Evolutionary conservation across 352 stramenopile genomes (phyloP).

Genomic region (Phytophthora cactorum): DNA sequence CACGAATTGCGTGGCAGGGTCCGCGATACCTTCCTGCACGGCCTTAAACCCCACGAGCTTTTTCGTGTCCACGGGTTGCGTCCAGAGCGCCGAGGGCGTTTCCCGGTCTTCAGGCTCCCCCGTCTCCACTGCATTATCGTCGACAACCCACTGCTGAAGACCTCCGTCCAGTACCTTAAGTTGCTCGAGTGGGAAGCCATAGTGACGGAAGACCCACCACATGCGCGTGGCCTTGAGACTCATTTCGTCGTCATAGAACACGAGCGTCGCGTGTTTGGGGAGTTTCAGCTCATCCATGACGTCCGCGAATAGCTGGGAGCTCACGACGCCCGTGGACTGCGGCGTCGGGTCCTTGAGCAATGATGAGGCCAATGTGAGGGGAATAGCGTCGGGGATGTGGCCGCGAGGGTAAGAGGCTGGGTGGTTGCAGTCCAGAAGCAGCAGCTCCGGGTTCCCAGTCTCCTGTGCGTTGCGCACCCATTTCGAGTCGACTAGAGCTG

Average conservation of each 20-base stretch:
- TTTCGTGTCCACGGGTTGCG: constrained; percentile 21
- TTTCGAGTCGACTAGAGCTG: constrained; percentile 47
- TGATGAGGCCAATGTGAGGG: constrained; percentile 51
- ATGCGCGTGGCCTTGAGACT: constrained; percentile 71
- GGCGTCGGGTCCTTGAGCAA: constrained; percentile 58
- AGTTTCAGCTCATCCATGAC: constrained; percentile 53
- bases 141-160: constrained; percentile 67
- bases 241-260: constrained; percentile 84
- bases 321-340: constrained; percentile 54
- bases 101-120: constrained; percentile 23
- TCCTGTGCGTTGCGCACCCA: constrained; percentile 40
- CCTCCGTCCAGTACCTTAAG: constrained; percentile 83
- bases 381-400: constrained; percentile 55
- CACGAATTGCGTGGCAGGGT: constrained; percentile 38
- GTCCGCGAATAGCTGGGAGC: constrained; percentile 46
- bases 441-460: constrained; percentile 25
- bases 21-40: constrained; percentile 41
- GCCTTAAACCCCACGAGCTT: constrained; percentile 37
- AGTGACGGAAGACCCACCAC: constrained; percentile 86
- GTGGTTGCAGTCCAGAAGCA: constrained; percentile 71
- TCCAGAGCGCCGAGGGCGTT: constrained; percentile 12
- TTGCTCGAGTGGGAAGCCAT: constrained; percentile 71
- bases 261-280: constrained; percentile 56
- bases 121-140: constrained; percentile 54
- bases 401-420: constrained; percentile 53